phyloP scores from a whole-genome alignment of 495 filamentous ascomycete genomes.

The Cercophora sp. region DNA sequence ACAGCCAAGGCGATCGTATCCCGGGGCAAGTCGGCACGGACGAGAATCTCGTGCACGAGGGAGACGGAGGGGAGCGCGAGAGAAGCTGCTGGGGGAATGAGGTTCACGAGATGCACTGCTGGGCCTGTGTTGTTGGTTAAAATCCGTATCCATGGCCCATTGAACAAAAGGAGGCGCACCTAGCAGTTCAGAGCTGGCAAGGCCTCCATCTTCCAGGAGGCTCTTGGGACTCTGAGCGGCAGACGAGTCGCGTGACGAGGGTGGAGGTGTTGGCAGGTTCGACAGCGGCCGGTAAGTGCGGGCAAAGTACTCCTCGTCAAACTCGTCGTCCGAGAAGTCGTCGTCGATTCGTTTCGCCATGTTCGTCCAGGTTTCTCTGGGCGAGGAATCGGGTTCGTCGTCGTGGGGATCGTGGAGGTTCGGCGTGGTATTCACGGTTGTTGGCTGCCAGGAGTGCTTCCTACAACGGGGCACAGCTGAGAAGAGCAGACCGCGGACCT shows the following conservation, averaged over 20 bases:
- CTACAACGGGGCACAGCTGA: conserved; percentile 30
- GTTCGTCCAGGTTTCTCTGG: neutral
- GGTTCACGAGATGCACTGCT: conserved; percentile 52
- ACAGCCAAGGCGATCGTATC: conserved; percentile 51
- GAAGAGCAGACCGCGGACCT: conserved; percentile 27
- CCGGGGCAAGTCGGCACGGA: conserved; percentile 45
- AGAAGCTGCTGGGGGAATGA: conserved; percentile 51
- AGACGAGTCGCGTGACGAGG: conserved; percentile 42
- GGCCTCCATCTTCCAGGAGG: conserved; percentile 40
- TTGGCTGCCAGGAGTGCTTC: conserved; percentile 22
- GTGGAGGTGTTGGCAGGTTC: conserved; percentile 57
- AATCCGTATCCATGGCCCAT: too few species aligned
- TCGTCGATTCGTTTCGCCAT: conserved; percentile 24
- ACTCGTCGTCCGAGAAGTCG: conserved; percentile 42
- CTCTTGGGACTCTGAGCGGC: conserved; percentile 36
- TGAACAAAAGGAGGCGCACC: conserved; percentile 33
- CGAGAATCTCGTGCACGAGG: conserved; percentile 49
- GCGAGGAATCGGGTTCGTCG: neutral
- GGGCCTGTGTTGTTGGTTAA: conserved; percentile 36
- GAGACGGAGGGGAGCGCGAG: conserved; percentile 45
- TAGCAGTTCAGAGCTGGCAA: conserved; percentile 38
- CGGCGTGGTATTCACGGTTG: conserved; percentile 23
- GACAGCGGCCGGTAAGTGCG: conserved; percentile 57
- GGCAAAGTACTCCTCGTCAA: conserved; percentile 52
- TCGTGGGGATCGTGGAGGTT: neutral